Evolutionary conservation across 2,329 filamentous ascomycete genomes (phyloP), one percentile per base, ranked within the genome.

Genomic region (Trichoderma sp.): DNA sequence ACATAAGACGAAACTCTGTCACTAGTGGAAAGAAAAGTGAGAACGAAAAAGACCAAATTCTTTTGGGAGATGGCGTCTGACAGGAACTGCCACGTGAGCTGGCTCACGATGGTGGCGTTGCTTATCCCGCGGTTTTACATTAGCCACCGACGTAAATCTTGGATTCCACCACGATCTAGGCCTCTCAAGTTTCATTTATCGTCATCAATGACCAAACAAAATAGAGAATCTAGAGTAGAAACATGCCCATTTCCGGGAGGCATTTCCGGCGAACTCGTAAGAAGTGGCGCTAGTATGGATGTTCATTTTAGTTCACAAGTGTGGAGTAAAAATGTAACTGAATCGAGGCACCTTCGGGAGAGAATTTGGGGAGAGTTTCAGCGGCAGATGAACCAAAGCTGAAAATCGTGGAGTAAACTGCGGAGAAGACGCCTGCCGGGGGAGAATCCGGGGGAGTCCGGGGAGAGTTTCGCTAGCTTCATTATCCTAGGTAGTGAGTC

Each of bases 361-460:
- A 53, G 43, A 62, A n/a, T 53, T 29, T 47, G 60, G 43, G 60
- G 60, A 60, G 57, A 53, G 47, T 63, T 8, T 11, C 4, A 63
- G 14, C 47, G 14, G 58, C 16, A n/a, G 24, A 16, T 47, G 35
- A 47, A 33, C 43, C 27, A 16, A 11, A 57, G 62, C 35, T 65
- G 35, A 56, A 27, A 47, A 43, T n/a, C 52, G 33, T 57, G 37
- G 52, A 35, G 52, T 65, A 56, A 57, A 65, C n/a, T 57, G 37
- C 43, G 37, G 37, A 56, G 52, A 57, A 27, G 19, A 49, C 52
- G 47, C 16, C 52, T 31, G 24, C 19, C 62, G 52, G 62, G 27
- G 52, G n/a, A 19, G 57, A 68, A 53, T 60, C 61, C 61, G 61
- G 61, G 62, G 62, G 52, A 57, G 56, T 62, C 31, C 58, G 66